phyloP scores from a whole-genome alignment of 768 basidiomycete species.

The Gyrodon lividus region DNA sequence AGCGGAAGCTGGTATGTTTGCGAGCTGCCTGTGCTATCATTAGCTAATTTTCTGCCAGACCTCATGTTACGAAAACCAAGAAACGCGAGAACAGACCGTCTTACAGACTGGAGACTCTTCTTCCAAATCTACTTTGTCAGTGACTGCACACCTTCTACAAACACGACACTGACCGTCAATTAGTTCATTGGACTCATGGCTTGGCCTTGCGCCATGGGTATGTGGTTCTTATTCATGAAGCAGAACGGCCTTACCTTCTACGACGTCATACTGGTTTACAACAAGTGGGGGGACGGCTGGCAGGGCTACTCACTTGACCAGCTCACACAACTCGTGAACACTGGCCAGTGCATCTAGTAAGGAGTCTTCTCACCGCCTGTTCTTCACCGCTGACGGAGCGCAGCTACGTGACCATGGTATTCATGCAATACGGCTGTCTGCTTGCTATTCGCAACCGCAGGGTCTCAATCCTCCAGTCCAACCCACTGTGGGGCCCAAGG shows the following conservation, averaged over 20 bases:
- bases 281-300: slow-evolving; percentile 39
- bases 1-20: slow-evolving; percentile 40
- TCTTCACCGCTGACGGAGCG: background rate
- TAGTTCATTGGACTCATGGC: slow-evolving; percentile 46
- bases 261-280: slow-evolving; percentile 41
- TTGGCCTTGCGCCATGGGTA: slow-evolving; percentile 46
- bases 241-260: slow-evolving; percentile 38
- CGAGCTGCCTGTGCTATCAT: background rate
- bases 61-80: slow-evolving; percentile 50
- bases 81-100: slow-evolving; percentile 46
- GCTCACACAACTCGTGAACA: slow-evolving; percentile 36
- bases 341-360: slow-evolving; percentile 48
- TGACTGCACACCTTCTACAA: slow-evolving; percentile 3
- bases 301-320: slow-evolving; percentile 30
- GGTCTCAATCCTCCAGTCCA: slow-evolving; percentile 42
- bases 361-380: slow-evolving; percentile 7
- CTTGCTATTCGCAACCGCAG: slow-evolving; percentile 46
- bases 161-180: slow-evolving; percentile 3
- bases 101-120: slow-evolving; percentile 50
- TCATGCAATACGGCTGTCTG: slow-evolving; percentile 43
- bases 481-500: slow-evolving; percentile 48
- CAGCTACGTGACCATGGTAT: slow-evolving; percentile 49
- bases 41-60: slow-evolving; percentile 22
- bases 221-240: slow-evolving; percentile 41
- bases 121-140: slow-evolving; percentile 47